Conservation (phyloP, 1,139 yeast genomes). For the Scheffersomyces illinoinensis region DNA sequence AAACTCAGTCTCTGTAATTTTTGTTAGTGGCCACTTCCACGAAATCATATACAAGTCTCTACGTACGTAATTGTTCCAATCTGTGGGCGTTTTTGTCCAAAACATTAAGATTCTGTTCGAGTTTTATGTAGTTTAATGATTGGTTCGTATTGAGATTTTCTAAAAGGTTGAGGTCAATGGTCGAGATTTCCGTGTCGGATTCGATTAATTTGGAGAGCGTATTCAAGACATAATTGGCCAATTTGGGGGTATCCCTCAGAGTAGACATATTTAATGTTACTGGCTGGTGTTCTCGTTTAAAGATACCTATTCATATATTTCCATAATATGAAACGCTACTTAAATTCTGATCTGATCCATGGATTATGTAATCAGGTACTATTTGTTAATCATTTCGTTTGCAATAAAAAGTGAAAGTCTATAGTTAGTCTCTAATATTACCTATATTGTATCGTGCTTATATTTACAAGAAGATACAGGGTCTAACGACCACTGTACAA, state of each 20-base stretch:
- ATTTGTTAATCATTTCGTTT: too few relatives aligned
- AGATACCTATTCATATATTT: neutral
- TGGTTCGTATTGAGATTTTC: constrained; percentile 61
- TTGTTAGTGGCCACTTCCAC: constrained; percentile 8
- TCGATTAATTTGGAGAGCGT: constrained; percentile 33
- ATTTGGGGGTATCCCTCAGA: constrained; percentile 33
- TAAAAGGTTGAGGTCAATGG: constrained; percentile 51
- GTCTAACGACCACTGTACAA: constrained; percentile 56
- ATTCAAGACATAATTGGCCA: constrained; percentile 32
- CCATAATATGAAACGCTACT: neutral
- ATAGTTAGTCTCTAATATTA: neutral
- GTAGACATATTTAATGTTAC: constrained; percentile 17
- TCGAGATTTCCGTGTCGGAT: constrained; percentile 54
- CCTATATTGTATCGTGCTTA: neutral
- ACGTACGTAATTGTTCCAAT: constrained; percentile 35
- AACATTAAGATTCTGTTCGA: constrained; percentile 47
- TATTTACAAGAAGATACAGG: constrained; percentile 1
- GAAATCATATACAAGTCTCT: neutral
- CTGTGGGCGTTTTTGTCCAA: constrained; percentile 36
- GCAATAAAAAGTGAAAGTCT: neutral
- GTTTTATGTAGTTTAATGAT: constrained; percentile 54
- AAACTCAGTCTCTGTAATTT: constrained; percentile 31
- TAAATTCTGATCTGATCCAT: neutral
- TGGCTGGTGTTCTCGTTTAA: neutral
- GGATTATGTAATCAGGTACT: neutral